Conservation (phyloP, 2,329 filamentous ascomycete species). For the Gyromitra esculenta region DNA sequence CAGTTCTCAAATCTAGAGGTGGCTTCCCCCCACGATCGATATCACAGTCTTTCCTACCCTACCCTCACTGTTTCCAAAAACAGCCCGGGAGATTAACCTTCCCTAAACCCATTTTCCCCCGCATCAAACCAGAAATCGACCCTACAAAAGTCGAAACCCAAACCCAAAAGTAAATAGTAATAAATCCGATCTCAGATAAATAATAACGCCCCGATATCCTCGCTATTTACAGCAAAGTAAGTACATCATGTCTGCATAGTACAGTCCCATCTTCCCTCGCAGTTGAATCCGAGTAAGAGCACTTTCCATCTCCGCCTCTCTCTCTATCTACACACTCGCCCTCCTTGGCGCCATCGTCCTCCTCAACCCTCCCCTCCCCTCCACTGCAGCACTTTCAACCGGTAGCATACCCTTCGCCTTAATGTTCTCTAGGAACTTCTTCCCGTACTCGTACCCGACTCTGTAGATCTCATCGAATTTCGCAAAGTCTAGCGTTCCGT, state of each 20-base stretch:
- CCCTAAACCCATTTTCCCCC: too few species aligned
- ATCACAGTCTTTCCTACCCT: too few species aligned
- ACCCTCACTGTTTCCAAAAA: too few species aligned
- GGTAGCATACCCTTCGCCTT: conserved; percentile 80
- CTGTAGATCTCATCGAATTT: conserved; percentile 98
- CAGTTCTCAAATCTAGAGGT: too few species aligned
- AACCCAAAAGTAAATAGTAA: background rate
- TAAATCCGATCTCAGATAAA: conserved; percentile 7
- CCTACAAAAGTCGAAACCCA: too few species aligned
- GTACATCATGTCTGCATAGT: conserved; percentile 12
- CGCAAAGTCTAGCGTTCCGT: conserved; percentile 93
- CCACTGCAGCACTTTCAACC: conserved; percentile 73
- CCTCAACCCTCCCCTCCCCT: conserved; percentile 78
- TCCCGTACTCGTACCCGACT: conserved; percentile 86
- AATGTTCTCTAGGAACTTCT: conserved; percentile 79
- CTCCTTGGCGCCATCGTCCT: conserved; percentile 81
- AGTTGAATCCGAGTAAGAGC: conserved; percentile 27
- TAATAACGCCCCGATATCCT: conserved; percentile 6
- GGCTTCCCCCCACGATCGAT: too few species aligned
- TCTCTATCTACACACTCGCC: conserved; percentile 72
- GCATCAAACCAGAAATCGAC: too few species aligned
- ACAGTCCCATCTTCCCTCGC: background rate
- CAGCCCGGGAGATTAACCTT: too few species aligned
- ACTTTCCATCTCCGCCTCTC: too few species aligned
- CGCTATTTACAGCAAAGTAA: conserved; percentile 20